Conservation (phyloP, 257 asterid species). For the Petrea volubilis region DNA sequence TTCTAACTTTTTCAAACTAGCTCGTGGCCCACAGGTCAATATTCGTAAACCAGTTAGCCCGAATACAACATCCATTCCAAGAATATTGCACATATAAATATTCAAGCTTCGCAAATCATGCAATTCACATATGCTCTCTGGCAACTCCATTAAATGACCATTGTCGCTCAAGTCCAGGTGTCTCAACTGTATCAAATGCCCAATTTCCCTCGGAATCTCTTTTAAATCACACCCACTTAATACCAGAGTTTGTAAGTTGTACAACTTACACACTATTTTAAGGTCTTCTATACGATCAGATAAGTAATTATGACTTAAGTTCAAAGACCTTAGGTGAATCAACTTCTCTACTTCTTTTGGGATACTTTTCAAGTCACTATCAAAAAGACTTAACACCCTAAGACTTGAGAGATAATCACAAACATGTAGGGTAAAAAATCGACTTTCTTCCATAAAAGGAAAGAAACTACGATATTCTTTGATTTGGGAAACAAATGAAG, state of each 20-base stretch:
- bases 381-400: background rate
- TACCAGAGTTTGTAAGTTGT: background rate
- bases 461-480: slow-evolving; percentile 6
- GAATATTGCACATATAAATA: too few species aligned
- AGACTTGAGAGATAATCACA: background rate
- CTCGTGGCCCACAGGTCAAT: background rate
- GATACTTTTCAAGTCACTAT: background rate
- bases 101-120: too few species aligned
- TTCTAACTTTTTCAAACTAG: slow-evolving; percentile 6
- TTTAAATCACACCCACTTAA: background rate
- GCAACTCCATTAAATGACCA: too few species aligned
- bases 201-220: background rate
- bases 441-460: background rate
- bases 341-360: slow-evolving; percentile 19
- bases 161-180: background rate
- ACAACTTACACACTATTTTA: slow-evolving; percentile 1
- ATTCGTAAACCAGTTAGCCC: background rate
- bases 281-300: background rate
- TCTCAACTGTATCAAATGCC: slow-evolving; percentile 4
- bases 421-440: background rate
- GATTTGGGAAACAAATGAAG: background rate
- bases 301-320: slow-evolving; percentile 2
- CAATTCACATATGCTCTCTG: too few species aligned
- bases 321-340: slow-evolving; percentile 28
- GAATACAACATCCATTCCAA: too few species aligned